Conservation (phyloP, 768 basidiomycete genomes). For the Pleurotus platypus region DNA sequence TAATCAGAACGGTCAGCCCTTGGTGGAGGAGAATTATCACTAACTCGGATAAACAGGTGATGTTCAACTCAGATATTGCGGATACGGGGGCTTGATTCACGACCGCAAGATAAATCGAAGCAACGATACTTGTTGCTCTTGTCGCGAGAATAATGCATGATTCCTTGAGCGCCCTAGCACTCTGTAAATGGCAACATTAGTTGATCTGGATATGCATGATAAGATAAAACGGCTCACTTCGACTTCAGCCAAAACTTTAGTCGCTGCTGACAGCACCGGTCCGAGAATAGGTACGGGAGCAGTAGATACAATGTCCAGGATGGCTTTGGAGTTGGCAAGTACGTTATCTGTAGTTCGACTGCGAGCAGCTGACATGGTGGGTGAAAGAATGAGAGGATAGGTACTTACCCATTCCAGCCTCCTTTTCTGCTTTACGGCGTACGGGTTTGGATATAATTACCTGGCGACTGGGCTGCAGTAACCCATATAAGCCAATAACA, state of each 20-base stretch:
- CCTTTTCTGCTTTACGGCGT: neutral
- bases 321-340: neutral
- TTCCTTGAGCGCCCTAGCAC: neutral
- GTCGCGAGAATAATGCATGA: neutral
- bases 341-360: neutral
- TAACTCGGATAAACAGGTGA: neutral
- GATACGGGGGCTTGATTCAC: neutral
- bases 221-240: neutral
- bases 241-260: neutral
- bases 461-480: neutral
- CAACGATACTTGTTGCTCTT: neutral
- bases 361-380: neutral
- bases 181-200: neutral
- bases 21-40: neutral
- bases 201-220: neutral
- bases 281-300: neutral
- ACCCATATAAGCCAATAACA: neutral
- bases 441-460: neutral
- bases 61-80: neutral
- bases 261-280: neutral
- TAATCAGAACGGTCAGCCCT: neutral
- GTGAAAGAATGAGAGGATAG: neutral
- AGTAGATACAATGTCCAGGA: neutral
- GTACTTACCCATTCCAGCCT: neutral
- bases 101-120: neutral